Percentiles rank a stretch among this genome's conserved stretches.
Evolutionary conservation across 371 early-diverging fungal genomes (phyloP).

Genomic region (Mucor lusitanicus): DNA sequence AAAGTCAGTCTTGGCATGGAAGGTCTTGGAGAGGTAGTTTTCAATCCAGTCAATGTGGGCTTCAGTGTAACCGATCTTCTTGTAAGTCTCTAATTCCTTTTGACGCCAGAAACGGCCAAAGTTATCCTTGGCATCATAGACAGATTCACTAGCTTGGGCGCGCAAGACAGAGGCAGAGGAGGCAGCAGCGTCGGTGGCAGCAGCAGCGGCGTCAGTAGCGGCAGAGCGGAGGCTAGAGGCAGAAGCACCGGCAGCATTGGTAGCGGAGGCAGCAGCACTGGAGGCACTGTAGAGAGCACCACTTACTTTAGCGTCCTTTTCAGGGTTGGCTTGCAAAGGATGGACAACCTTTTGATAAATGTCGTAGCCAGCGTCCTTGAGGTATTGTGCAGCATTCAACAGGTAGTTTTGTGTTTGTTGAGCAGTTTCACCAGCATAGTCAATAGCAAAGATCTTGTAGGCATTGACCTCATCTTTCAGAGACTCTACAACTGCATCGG

Average conservation of each 20-base stretch:
- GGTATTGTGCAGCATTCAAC: slow-evolving; percentile 10
- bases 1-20: slow-evolving; percentile 27
- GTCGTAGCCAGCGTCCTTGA: slow-evolving; percentile 18
- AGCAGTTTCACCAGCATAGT: slow-evolving; percentile 35
- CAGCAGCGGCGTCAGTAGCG: slow-evolving; percentile 9
- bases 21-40: slow-evolving; percentile 33
- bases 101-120: slow-evolving; percentile 43
- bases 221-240: background rate
- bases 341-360: slow-evolving; percentile 16
- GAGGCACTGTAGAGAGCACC: slow-evolving; percentile 8
- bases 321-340: slow-evolving; percentile 9
- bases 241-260: slow-evolving; percentile 10
- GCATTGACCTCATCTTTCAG: slow-evolving; percentile 37
- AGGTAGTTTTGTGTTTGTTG: slow-evolving; percentile 24
- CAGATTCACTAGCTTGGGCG: slow-evolving; percentile 23
- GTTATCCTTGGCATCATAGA: slow-evolving; percentile 19
- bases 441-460: slow-evolving; percentile 52
- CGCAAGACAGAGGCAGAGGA: slow-evolving; percentile 23
- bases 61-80: slow-evolving; percentile 46
- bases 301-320: background rate
- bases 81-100: slow-evolving; percentile 35
- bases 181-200: slow-evolving; percentile 30
- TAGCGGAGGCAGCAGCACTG: slow-evolving; percentile 15
- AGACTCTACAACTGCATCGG: slow-evolving; percentile 20
- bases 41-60: slow-evolving; percentile 46